These are phyloP conservation scores for Kurtzmaniella fragi DNA, from an alignment of 805 yeast genomes.

Conservation along the genomic window DNA sequence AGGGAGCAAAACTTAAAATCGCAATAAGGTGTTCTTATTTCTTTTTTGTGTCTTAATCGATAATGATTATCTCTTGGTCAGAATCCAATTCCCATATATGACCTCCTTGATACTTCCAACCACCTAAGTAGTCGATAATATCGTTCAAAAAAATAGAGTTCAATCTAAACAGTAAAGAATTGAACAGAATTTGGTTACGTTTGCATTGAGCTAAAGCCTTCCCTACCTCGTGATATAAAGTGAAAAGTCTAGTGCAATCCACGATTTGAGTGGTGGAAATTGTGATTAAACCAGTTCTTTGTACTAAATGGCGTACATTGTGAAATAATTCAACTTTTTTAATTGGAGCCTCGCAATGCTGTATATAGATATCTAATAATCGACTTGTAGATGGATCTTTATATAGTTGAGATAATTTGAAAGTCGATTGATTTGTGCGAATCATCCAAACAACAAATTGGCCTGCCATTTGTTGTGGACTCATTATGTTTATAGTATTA, in stretches of 20 bases:
- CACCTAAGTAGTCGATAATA: conserved; percentile 18
- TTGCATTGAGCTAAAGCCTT: conserved; percentile 4
- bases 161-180: conserved; percentile 4
- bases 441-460: conserved; percentile 20
- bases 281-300: conserved; percentile 16
- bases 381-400: conserved; percentile 11
- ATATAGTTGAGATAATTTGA: conserved; percentile 17
- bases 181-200: not conserved
- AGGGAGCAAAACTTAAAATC: no score
- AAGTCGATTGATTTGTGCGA: conserved; percentile 8
- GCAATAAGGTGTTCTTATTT: no score
- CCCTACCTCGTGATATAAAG: not conserved
- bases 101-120: conserved; percentile 11
- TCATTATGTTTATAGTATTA: not conserved
- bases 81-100: conserved; percentile 20
- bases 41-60: not conserved
- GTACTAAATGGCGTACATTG: conserved; percentile 21
- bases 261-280: conserved; percentile 21
- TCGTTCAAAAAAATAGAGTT: conserved; percentile 18
- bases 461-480: not conserved
- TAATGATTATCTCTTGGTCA: conserved; percentile 1
- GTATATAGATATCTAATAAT: conserved; percentile 10
- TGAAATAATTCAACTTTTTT: conserved; percentile 17
- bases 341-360: conserved; percentile 1
- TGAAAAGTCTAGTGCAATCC: conserved; percentile 1